These are phyloP conservation scores for Elongisporangium undulatum DNA, from an alignment of 352 stramenopile genomes.

Conservation along the genomic window DNA sequence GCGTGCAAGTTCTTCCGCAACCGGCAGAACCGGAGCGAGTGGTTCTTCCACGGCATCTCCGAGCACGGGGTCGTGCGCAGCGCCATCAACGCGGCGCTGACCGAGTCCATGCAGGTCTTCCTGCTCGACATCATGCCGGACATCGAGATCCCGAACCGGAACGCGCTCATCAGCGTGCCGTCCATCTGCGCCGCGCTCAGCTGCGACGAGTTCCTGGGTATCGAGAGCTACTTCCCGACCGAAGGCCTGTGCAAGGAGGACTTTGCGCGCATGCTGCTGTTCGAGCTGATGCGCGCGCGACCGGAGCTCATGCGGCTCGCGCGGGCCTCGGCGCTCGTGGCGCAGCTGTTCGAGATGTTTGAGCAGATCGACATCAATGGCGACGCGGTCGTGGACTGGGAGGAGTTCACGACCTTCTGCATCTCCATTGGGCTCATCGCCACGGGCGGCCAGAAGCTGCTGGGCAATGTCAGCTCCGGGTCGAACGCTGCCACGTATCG, in stretches of 20 bases:
- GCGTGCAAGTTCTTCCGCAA: conserved; percentile 57
- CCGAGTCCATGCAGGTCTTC: conserved; percentile 51
- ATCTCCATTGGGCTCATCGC: conserved; percentile 57
- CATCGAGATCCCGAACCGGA: conserved; percentile 63
- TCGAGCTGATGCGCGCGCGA: conserved; percentile 35
- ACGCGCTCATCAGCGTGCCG: conserved; percentile 50
- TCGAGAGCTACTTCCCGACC: conserved; percentile 44
- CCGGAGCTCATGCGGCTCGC: conserved; percentile 28
- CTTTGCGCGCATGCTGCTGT: conserved; percentile 49
- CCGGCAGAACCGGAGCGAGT: conserved; percentile 18
- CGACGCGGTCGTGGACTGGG: conserved; percentile 70
- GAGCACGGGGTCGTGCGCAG: conserved; percentile 30
- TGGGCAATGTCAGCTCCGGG: not conserved
- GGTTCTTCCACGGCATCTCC: conserved; percentile 37
- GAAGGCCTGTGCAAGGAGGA: conserved; percentile 34
- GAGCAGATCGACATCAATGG: conserved; percentile 86
- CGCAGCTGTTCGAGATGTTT: conserved; percentile 68
- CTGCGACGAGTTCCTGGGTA: conserved; percentile 49
- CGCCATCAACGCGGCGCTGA: conserved; percentile 34
- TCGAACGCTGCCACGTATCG: conserved; percentile 9
- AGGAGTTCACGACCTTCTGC: conserved; percentile 85
- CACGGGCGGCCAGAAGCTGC: conserved; percentile 22
- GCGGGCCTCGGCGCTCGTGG: conserved; percentile 31
- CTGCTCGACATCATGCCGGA: conserved; percentile 65
- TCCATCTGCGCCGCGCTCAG: conserved; percentile 56